A percentile compares a stretch with the other conserved stretches of the same genome.
Evolutionary conservation across 805 yeast genomes (phyloP).

Genomic region (Metschnikowia picachoensis): DNA sequence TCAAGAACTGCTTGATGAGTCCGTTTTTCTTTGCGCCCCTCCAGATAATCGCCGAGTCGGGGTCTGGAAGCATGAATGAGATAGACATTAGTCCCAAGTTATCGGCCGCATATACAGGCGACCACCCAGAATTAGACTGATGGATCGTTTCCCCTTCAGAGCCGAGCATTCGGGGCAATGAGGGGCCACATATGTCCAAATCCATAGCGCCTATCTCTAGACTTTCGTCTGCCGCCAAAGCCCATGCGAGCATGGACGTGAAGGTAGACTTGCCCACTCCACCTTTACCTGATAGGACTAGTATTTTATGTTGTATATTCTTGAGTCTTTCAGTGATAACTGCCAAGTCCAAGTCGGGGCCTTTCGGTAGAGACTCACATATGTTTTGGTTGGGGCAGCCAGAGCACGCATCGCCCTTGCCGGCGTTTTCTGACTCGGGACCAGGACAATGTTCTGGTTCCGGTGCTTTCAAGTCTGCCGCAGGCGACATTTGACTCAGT

Average conservation of each 20-base stretch:
- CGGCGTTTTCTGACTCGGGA: conserved; percentile 91
- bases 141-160: conserved; percentile 84
- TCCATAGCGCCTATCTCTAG: conserved; percentile 96
- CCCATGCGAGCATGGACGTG: conserved; percentile 96
- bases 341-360: conserved; percentile 93
- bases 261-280: conserved; percentile 98
- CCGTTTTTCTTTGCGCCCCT: conserved; percentile 95
- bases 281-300: conserved; percentile 80
- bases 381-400: conserved; percentile 94
- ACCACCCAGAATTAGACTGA: conserved; percentile 89
- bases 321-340: conserved; percentile 64
- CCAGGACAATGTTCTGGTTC: conserved; percentile 99
- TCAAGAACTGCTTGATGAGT: conserved; percentile 85
- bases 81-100: conserved; percentile 94
- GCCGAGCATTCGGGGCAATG: conserved; percentile 91
- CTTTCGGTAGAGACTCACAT: conserved; percentile 84
- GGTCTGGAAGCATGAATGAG: conserved; percentile 89
- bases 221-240: conserved; percentile 73
- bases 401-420: conserved; percentile 86
- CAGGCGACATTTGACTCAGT: not conserved
- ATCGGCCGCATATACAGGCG: conserved; percentile 94
- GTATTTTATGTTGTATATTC: conserved; percentile 69
- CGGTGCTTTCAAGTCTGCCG: conserved; percentile 46
- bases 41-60: conserved; percentile 94
- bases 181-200: conserved; percentile 96